These are phyloP conservation scores for Mortierella sp. DNA, from an alignment of 371 early-diverging fungal species.

Conservation along the genomic window DNA sequence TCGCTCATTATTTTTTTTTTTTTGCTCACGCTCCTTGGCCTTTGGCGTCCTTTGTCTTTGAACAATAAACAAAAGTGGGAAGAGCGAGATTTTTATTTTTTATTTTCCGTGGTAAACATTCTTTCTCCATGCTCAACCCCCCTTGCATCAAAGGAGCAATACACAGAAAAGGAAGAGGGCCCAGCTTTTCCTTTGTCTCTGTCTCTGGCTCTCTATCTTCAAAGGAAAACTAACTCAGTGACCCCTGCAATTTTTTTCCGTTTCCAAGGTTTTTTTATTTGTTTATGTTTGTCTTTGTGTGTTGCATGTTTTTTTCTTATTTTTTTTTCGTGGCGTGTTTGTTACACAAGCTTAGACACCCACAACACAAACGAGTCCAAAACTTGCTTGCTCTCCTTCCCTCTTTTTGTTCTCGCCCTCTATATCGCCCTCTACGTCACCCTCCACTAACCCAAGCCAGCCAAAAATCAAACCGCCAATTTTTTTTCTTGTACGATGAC, in stretches of 20 bases:
- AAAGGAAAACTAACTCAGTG: background rate
- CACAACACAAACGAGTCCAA: background rate
- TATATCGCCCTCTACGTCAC: background rate
- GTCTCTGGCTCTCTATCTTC: background rate
- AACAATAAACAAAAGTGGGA: background rate
- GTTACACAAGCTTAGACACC: constrained; percentile 23
- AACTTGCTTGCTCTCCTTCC: background rate
- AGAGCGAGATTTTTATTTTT: no score
- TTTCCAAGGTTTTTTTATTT: constrained; percentile 4
- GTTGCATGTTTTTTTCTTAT: background rate
- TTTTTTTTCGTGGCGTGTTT: constrained; percentile 9
- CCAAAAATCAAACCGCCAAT: constrained; percentile 1
- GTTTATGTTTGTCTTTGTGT: constrained; percentile 8
- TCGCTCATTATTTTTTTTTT: background rate
- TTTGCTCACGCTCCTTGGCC: constrained; percentile 8
- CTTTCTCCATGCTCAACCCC: constrained; percentile 10
- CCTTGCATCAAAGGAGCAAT: background rate
- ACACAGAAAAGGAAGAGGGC: no score
- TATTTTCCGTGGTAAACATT: constrained; percentile 7
- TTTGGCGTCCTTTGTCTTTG: background rate
- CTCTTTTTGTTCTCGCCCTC: background rate
- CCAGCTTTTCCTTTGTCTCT: background rate
- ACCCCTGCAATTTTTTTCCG: constrained; percentile 29
- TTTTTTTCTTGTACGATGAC: background rate
- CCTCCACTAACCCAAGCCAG: no score